Base-by-base conservation (phyloP, 192 early-diverging fungal species). In the Coemansia sp. region DNA sequence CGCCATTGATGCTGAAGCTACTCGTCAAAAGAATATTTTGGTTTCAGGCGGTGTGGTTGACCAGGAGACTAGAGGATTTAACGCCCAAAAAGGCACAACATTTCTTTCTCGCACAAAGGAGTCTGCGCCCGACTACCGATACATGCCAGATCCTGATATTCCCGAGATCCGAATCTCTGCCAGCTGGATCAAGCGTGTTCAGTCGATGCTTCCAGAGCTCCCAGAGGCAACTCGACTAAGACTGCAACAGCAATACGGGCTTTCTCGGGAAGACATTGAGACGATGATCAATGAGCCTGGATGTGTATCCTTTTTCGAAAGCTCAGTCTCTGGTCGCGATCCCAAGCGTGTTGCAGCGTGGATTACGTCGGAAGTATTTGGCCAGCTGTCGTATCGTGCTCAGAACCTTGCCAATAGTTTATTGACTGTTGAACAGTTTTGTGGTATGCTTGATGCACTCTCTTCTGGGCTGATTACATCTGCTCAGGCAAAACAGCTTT, bases 51-150 rank as follows among this genome's bases (percentile, higher is more conserved):
- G 59, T 0, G 40, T 13, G 4, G 80, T 93, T 1, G 48, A 51
- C 9, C 86, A 86, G 52, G 95, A 95, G 60, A 97, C 95, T 0
- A 70, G 93, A 9, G 91, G 91, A 14, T 91, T 84, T 58, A 87
- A 95, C 72, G 83, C 82, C 3, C 64, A 61, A 1, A 77, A 59
- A 9, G 79, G 78, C 25, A 66, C 71, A 19, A 95, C 95, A 13
- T 88, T 83, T 53, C 74, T 76, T 44, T 66, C 89, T 7, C 69
- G 95, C 34, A 80, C 81, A 43, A 97, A 97, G 63, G 95, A 97
- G 55, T 78, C 84, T n/a, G 85, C 87, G 4, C 83, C 81, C 0
- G 95, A 97, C 69, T 97, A 97, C 69, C 66, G 90, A 43, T 96
- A 90, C 61, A 92, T 94, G 86, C 89, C 92, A 18, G 94, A 96